These are phyloP conservation scores for Phlegmacium glaucopus DNA, from an alignment of 768 basidiomycete genomes.

Conservation along the genomic window DNA sequence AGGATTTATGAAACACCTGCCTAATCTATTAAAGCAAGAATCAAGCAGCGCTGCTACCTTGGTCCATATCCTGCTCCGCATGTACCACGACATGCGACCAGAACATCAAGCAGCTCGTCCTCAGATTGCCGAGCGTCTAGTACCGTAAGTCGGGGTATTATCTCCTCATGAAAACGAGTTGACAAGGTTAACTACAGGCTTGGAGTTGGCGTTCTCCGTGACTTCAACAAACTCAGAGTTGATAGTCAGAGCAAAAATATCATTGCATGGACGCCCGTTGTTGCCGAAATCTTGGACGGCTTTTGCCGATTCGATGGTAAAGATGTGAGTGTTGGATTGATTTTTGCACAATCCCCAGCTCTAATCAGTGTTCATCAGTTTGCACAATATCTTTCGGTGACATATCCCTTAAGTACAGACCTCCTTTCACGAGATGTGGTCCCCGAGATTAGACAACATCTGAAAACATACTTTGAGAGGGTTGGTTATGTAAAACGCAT, in stretches of 20 bases:
- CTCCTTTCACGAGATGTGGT: conserved; percentile 80
- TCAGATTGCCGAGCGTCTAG: conserved; percentile 69
- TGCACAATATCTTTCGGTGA: conserved; percentile 77
- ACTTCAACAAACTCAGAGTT: conserved; percentile 84
- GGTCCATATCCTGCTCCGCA: conserved; percentile 85
- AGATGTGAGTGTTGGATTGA: conserved; percentile 55
- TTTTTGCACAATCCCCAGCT: neutral
- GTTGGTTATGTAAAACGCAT: conserved; percentile 75
- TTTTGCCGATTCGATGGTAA: conserved; percentile 88
- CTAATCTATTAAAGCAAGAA: conserved; percentile 96
- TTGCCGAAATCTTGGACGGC: conserved; percentile 91
- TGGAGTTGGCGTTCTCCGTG: conserved; percentile 81
- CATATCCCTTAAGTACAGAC: conserved; percentile 89
- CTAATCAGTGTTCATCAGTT: conserved; percentile 57
- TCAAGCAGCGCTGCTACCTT: conserved; percentile 95
- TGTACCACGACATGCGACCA: conserved; percentile 90
- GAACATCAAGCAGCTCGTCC: conserved; percentile 84
- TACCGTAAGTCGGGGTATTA: conserved; percentile 50
- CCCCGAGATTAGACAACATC: conserved; percentile 75
- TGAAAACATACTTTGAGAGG: conserved; percentile 76
- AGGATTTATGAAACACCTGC: conserved; percentile 99
- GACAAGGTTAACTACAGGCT: conserved; percentile 47
- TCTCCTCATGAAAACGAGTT: conserved; percentile 6
- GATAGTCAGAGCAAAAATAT: conserved; percentile 97
- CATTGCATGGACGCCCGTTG: conserved; percentile 96